Conservation (phyloP, 495 filamentous ascomycete genomes). For the Aspergillus conjunctus region DNA sequence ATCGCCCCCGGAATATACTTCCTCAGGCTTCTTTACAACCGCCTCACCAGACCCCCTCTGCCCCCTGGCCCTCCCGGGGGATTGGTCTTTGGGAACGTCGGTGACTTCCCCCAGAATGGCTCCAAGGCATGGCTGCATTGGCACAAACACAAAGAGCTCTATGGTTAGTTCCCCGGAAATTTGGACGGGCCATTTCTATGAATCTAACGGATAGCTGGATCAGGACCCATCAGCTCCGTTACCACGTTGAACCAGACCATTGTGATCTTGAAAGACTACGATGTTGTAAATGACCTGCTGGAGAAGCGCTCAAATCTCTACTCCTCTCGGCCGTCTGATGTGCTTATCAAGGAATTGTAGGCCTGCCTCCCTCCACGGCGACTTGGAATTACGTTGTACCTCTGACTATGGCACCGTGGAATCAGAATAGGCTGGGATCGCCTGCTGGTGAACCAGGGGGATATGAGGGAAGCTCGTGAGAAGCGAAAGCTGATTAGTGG, state of each 20-base stretch:
- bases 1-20: no score
- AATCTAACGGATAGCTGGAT: background rate
- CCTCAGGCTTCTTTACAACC: no score
- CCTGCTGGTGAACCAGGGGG: no score
- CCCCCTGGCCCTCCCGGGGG: no score
- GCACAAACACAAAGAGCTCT: slow-evolving; percentile 49
- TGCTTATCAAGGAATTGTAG: slow-evolving; percentile 26
- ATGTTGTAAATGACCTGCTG: slow-evolving; percentile 46
- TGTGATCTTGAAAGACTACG: slow-evolving; percentile 50
- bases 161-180: slow-evolving; percentile 31
- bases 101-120: slow-evolving; percentile 43
- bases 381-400: slow-evolving; percentile 46
- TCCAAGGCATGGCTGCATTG: slow-evolving; percentile 47
- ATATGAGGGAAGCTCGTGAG: slow-evolving; percentile 17
- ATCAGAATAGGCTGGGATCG: no score
- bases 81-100: slow-evolving; percentile 46
- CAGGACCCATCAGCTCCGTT: slow-evolving; percentile 56
- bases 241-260: slow-evolving; percentile 50
- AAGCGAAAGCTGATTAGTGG: slow-evolving; percentile 45
- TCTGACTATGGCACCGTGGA: no score
- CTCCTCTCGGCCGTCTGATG: slow-evolving; percentile 42
- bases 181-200: no score
- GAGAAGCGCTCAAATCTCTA: slow-evolving; percentile 48
- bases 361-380: slow-evolving; percentile 21
- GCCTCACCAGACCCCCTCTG: no score